Evolutionary conservation across 345 rosid species (phyloP).

Genomic region (Euphorbia tirucalli): DNA sequence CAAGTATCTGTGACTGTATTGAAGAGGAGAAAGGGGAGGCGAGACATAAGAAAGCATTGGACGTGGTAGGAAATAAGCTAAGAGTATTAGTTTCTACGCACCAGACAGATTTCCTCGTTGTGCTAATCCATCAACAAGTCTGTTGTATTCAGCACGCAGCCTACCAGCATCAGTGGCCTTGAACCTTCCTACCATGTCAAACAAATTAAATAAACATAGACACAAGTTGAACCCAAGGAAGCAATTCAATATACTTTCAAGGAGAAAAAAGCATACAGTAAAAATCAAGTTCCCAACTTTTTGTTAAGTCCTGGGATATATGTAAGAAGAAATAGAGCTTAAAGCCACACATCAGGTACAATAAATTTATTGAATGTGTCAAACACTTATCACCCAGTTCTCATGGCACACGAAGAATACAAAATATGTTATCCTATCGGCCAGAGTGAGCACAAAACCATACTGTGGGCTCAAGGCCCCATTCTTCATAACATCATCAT

Average conservation of each 20-base stretch:
- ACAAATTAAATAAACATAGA: constrained; percentile 36
- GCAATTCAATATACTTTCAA: neutral
- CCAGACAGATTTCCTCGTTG: constrained; percentile 79
- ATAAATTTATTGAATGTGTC: neutral
- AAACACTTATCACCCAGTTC: neutral
- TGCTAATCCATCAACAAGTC: constrained; percentile 95
- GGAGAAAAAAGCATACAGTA: neutral
- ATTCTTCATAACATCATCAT: neutral
- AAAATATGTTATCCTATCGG: neutral
- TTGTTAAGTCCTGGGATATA: neutral
- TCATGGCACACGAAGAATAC: neutral
- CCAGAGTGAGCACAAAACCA: neutral
- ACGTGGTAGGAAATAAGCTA: neutral
- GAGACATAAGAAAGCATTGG: neutral
- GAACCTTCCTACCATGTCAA: constrained; percentile 96
- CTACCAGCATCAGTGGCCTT: constrained; percentile 95
- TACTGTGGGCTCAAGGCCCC: neutral
- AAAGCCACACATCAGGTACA: neutral
- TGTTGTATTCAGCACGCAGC: constrained; percentile 86
- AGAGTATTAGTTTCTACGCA: constrained; percentile 33
- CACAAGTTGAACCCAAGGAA: constrained; percentile 1
- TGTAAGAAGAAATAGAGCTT: neutral
- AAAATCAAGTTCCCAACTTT: neutral
- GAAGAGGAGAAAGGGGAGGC: neutral
- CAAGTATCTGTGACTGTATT: constrained; percentile 67